Evolutionary conservation across 2,329 filamentous ascomycete species (phyloP).

Genomic region (Exophiala alcalophila): DNA sequence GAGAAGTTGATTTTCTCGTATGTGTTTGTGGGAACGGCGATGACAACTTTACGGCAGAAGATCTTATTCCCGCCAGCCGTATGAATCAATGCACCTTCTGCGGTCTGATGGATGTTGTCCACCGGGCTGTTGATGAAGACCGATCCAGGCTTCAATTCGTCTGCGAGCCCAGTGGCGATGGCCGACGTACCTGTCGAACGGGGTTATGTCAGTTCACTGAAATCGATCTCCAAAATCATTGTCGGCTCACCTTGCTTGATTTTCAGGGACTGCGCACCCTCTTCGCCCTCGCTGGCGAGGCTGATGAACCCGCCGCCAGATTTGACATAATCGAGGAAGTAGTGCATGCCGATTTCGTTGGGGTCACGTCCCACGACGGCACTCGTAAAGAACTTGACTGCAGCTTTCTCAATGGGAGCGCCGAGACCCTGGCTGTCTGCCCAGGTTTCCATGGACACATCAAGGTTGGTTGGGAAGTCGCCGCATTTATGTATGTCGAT

Average conservation of each 20-base stretch:
- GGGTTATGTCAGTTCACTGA: background rate
- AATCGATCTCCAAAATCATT: no score
- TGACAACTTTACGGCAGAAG: conserved; percentile 43
- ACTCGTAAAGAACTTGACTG: conserved; percentile 32
- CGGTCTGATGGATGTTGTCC: conserved; percentile 29
- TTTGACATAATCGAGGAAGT: conserved; percentile 55
- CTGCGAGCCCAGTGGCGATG: conserved; percentile 15
- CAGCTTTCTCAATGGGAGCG: conserved; percentile 2
- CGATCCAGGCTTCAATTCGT: conserved; percentile 16
- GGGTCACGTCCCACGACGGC: conserved; percentile 49
- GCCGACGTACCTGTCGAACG: conserved; percentile 21
- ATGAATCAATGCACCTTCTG: conserved; percentile 36
- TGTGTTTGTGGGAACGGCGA: conserved; percentile 51
- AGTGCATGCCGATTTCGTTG: conserved; percentile 49
- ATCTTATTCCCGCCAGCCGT: conserved; percentile 31
- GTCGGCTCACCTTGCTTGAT: conserved; percentile 47
- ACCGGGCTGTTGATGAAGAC: conserved; percentile 17
- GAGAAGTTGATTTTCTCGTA: conserved; percentile 47
- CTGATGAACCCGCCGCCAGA: conserved; percentile 50
- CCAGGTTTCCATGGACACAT: conserved; percentile 16
- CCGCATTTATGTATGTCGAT: conserved; percentile 10
- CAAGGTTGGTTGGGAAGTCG: conserved; percentile 11
- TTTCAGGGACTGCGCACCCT: conserved; percentile 53
- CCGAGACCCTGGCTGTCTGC: conserved; percentile 8
- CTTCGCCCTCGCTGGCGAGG: conserved; percentile 52